Base-by-base conservation (phyloP, 1,284 basidiomycete species). In the Ustilago tritici region DNA sequence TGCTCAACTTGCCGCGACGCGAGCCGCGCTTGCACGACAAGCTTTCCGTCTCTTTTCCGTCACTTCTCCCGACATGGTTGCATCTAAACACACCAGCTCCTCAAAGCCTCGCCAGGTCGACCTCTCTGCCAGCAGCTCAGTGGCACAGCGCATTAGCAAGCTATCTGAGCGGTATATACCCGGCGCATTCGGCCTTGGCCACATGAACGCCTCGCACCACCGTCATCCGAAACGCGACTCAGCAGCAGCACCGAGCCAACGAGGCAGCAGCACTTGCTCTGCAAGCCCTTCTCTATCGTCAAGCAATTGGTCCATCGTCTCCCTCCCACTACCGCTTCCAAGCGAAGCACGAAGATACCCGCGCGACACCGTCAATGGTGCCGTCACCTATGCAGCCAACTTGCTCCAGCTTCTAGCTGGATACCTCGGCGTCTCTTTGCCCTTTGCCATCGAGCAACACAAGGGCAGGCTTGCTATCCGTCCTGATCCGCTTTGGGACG, bases 371-470 rank as follows among this genome's bases (percentile, higher is more conserved):
- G 70, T 80, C 65, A 82, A 82, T 49, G 80, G 78, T 11, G 81
- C 81, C 17, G 64, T 79, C 31, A 69, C 69, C 19, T 68, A 78
- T 50, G 65, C 75, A 6, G 66, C 62, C 47, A 70, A 81, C 17
- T 56, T 82, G 35, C 46, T 82, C 11, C 75, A 79, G 14, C 59
- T 80, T 14, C 56, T 81, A 4, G 71, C 78, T 28, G 60, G 49
- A 10, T 80, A 80, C 32, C 76, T 81, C n/a, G 81, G 81, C 35
- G 58, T 82, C 8, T 34, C 68, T 17, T 50, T 82, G 60, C 81
- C 81, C 11, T 82, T 82, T 54, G 34, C 70, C 2, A 65, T 81
- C 10, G 71, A 63, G 35, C 64, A 70, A 53, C 67, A 77, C 55
- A 69, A 62, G 43, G 81, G 77, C 15, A 55, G 61, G 32, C 55